These are phyloP conservation scores for Chaetomium strumarium DNA, from an alignment of 2,329 filamentous ascomycete species.

Conservation along the genomic window DNA sequence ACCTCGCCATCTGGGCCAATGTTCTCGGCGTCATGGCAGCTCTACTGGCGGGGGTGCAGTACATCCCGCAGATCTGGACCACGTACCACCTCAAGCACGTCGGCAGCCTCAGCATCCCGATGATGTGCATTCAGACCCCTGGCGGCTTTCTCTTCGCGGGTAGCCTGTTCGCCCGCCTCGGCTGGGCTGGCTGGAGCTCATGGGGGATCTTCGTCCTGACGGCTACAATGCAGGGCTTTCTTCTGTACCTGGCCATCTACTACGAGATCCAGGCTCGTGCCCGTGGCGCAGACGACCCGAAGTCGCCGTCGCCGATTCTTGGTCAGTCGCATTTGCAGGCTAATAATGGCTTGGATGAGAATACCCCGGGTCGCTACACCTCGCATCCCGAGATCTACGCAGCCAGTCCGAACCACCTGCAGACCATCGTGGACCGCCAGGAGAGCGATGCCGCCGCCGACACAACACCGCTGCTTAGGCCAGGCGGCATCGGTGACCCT, in stretches of 20 bases:
- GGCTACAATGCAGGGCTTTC: slow-evolving; percentile 72
- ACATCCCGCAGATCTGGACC: slow-evolving; percentile 90
- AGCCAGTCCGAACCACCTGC: slow-evolving; percentile 46
- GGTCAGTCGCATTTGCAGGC: slow-evolving; percentile 27
- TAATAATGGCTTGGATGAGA: slow-evolving; percentile 46
- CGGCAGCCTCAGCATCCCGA: slow-evolving; percentile 86
- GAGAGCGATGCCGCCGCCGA: slow-evolving; percentile 46
- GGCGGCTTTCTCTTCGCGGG: slow-evolving; percentile 85
- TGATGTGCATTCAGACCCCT: slow-evolving; percentile 98
- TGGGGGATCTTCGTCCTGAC: slow-evolving; percentile 91
- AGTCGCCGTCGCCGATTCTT: slow-evolving; percentile 24
- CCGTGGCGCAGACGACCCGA: slow-evolving; percentile 7
- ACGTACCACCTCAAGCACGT: slow-evolving; percentile 82
- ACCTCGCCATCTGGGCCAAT: slow-evolving; percentile 76
- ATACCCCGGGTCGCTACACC: slow-evolving; percentile 45
- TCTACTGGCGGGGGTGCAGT: slow-evolving; percentile 77
- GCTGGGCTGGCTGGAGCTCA: slow-evolving; percentile 82
- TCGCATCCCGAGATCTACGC: slow-evolving; percentile 48
- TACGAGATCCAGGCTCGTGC: slow-evolving; percentile 54
- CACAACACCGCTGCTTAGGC: slow-evolving; percentile 44
- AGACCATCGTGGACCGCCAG: slow-evolving; percentile 45
- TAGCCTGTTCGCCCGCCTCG: slow-evolving; percentile 74
- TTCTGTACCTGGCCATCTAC: slow-evolving; percentile 74
- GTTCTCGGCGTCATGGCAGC: slow-evolving; percentile 75
- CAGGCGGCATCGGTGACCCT: slow-evolving; percentile 44